phyloP scores from a whole-genome alignment of 179 eudicot species.

The Heliamphora ciliata region DNA sequence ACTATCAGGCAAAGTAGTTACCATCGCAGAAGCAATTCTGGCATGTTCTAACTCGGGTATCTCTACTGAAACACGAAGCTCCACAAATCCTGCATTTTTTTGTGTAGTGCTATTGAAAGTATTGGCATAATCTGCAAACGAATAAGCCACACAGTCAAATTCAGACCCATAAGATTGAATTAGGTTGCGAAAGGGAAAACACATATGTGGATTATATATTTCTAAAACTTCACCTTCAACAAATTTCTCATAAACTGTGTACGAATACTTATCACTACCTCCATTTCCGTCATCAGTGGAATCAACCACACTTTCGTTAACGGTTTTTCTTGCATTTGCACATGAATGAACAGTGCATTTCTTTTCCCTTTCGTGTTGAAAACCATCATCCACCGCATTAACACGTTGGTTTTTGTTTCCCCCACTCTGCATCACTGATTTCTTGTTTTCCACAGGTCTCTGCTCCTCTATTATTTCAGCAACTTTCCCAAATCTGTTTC shows the following conservation, averaged over 20 bases:
- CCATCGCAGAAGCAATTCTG: conserved; percentile 17
- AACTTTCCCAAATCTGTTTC: neutral
- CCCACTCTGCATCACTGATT: conserved; percentile 25
- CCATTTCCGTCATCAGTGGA: neutral
- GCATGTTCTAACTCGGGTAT: conserved; percentile 16
- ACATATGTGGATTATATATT: neutral
- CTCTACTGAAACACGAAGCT: conserved; percentile 18
- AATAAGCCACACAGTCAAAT: neutral
- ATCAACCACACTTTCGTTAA: too few relatives aligned
- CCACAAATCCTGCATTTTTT: conserved; percentile 22
- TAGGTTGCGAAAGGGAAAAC: neutral
- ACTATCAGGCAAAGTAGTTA: conserved; percentile 15
- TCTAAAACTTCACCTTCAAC: conserved; percentile 16
- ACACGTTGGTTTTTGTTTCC: conserved; percentile 18
- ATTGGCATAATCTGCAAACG: conserved; percentile 21
- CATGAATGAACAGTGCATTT: too few relatives aligned
- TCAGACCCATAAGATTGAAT: neutral
- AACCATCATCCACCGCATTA: conserved; percentile 1
- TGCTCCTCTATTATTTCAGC: neutral
- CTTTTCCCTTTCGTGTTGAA: too few relatives aligned
- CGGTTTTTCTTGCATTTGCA: too few relatives aligned
- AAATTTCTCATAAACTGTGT: conserved; percentile 15
- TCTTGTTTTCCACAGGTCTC: conserved; percentile 12
- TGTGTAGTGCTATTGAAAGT: conserved; percentile 11
- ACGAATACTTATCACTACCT: neutral